Conservation (phyloP, 140 eudicot genomes). For the Senecio squalidus region DNA sequence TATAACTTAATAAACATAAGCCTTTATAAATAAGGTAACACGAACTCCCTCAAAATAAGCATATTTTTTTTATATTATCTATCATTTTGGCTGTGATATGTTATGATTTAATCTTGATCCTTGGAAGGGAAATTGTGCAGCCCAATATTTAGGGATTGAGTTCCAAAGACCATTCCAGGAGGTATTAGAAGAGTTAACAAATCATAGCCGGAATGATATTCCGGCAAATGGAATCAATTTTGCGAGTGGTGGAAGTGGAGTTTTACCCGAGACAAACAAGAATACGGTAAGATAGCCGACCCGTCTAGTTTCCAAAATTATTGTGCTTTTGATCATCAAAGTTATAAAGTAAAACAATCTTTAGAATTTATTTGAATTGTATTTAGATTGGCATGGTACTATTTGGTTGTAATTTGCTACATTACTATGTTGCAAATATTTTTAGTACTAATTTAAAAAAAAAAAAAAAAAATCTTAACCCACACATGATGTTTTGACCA, state of each 20-base stretch:
- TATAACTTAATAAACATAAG: no score
- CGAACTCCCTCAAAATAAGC: no score
- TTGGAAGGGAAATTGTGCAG: conserved; percentile 17
- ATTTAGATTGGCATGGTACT: no score
- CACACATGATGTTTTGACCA: neutral
- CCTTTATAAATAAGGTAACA: no score
- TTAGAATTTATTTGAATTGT: no score
- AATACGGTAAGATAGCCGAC: conserved; percentile 30
- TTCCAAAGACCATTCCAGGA: conserved; percentile 54
- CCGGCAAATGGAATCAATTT: conserved; percentile 67
- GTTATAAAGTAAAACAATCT: no score
- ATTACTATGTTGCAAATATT: no score
- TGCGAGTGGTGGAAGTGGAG: conserved; percentile 80
- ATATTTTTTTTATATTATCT: no score
- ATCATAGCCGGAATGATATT: conserved; percentile 22
- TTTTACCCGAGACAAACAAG: conserved; percentile 40
- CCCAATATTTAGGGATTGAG: conserved; percentile 46
- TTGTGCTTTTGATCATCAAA: neutral
- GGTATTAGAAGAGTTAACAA: conserved; percentile 25
- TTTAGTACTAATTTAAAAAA: no score
- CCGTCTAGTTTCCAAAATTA: neutral
- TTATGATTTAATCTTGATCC: neutral
- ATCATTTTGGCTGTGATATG: no score
- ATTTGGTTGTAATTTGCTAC: no score
- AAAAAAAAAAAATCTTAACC: no score